These are phyloP conservation scores for Sequoiadendron giganteum DNA, from an alignment of 75 land plant genomes.

Conservation along the genomic window DNA sequence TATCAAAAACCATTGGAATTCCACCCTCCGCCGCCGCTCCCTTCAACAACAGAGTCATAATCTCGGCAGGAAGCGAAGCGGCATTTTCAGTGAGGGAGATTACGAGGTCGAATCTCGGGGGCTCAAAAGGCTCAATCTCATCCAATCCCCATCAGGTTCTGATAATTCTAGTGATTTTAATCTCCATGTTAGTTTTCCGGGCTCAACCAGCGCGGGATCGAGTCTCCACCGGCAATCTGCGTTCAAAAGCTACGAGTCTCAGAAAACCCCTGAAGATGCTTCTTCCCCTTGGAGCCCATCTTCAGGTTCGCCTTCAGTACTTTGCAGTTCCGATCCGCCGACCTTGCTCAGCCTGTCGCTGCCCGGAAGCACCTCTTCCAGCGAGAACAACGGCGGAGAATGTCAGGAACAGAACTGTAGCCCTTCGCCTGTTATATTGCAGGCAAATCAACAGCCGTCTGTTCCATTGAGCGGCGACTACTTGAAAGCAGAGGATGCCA, in stretches of 20 bases:
- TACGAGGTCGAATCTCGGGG: not conserved
- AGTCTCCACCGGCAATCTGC: slow-evolving; percentile 6
- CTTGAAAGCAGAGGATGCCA: not conserved
- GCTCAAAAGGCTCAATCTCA: not conserved
- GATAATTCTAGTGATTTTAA: too few relatives aligned
- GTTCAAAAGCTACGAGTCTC: slow-evolving; percentile 5
- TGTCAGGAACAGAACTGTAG: not conserved
- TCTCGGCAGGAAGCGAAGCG: not conserved
- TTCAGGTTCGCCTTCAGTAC: not conserved
- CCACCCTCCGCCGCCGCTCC: slow-evolving; percentile 47
- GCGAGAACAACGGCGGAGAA: slow-evolving; percentile 5
- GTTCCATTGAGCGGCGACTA: not conserved
- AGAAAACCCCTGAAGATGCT: not conserved
- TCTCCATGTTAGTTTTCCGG: not conserved
- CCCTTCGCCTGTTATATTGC: not conserved
- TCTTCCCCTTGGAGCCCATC: not conserved
- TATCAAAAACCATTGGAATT: slow-evolving; percentile 68
- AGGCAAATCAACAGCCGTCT: slow-evolving; percentile 1
- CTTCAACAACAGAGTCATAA: not conserved
- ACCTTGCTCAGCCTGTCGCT: slow-evolving; percentile 23
- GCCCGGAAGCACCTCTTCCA: slow-evolving; percentile 14
- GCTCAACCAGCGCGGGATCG: not conserved
- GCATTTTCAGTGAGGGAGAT: not conserved
- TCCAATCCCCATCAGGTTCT: not conserved
- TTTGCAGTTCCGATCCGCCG: slow-evolving; percentile 8